phyloP scores from a whole-genome alignment of 306 rosid species.

The Corylus avellana region DNA sequence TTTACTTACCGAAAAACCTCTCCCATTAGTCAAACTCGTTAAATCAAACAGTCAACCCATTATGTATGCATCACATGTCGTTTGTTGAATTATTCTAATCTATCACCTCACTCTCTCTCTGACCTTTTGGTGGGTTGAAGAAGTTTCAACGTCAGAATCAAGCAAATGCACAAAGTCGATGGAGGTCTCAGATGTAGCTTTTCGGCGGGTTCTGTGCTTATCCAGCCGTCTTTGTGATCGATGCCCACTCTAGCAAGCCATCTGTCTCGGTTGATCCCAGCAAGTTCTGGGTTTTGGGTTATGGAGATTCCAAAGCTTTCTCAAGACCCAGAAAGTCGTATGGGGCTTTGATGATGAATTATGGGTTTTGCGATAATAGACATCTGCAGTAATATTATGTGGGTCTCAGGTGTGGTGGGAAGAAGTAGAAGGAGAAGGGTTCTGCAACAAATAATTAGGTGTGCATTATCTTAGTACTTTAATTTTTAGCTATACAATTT shows the following conservation, averaged over 20 bases:
- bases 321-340: constrained; percentile 15
- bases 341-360: constrained; percentile 7
- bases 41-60: no score
- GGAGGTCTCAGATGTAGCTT: constrained; percentile 69
- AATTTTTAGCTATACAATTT: no score
- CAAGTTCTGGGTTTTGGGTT: constrained; percentile 19
- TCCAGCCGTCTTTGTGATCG: constrained; percentile 12
- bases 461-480: no score
- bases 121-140: not conserved
- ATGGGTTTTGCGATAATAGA: constrained; percentile 61
- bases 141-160: not conserved
- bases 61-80: no score
- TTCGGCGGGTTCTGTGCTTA: constrained; percentile 33
- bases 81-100: no score
- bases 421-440: constrained; percentile 36
- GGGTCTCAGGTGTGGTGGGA: constrained; percentile 30
- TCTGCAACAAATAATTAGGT: not conserved
- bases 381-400: constrained; percentile 51
- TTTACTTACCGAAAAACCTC: no score
- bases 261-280: constrained; percentile 12
- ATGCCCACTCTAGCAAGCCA: not conserved
- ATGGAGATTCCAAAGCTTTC: constrained; percentile 11
- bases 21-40: no score
- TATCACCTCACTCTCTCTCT: not conserved
- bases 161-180: constrained; percentile 9